A percentile compares a stretch with the other conserved stretches of the same genome.
Conservation (phyloP, 192 early-diverging fungal genomes). For the Coemansia sp. region DNA sequence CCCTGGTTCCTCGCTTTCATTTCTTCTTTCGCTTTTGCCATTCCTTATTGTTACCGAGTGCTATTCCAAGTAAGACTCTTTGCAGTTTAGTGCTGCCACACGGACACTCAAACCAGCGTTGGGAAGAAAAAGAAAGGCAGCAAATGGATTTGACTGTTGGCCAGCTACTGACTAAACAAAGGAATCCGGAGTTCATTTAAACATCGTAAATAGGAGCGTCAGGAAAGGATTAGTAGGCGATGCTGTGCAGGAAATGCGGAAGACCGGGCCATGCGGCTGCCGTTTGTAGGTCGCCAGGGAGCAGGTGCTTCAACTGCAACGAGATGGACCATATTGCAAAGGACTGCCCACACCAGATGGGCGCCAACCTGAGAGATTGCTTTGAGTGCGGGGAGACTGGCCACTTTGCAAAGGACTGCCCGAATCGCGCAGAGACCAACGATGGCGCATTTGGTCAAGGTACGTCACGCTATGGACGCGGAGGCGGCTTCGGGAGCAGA, state of each 20-base stretch:
- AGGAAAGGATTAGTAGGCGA: slow-evolving; percentile 6
- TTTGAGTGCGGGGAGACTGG: slow-evolving; percentile 57
- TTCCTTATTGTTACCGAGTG: no score
- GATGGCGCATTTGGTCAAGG: slow-evolving; percentile 5
- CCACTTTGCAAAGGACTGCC: slow-evolving; percentile 53
- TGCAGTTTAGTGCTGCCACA: not conserved
- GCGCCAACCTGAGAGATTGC: slow-evolving; percentile 42
- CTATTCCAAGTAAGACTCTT: not conserved
- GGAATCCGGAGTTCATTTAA: no score
- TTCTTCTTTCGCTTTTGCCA: no score
- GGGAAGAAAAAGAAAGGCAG: no score
- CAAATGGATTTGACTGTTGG: no score
- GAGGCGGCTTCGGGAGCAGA: slow-evolving; percentile 1
- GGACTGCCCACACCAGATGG: slow-evolving; percentile 49
- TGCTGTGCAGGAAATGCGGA: slow-evolving; percentile 53
- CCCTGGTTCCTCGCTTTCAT: no score
- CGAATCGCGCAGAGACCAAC: slow-evolving; percentile 3
- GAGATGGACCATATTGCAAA: slow-evolving; percentile 50
- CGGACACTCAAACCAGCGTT: not conserved
- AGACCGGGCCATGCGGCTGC: slow-evolving; percentile 35
- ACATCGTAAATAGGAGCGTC: not conserved
- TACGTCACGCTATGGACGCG: not conserved
- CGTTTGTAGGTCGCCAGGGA: slow-evolving; percentile 17
- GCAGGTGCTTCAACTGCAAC: slow-evolving; percentile 57
- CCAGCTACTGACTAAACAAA: no score